Base-by-base conservation (phyloP, 2,329 filamentous ascomycete species). In the Beauveria brongniartii region DNA sequence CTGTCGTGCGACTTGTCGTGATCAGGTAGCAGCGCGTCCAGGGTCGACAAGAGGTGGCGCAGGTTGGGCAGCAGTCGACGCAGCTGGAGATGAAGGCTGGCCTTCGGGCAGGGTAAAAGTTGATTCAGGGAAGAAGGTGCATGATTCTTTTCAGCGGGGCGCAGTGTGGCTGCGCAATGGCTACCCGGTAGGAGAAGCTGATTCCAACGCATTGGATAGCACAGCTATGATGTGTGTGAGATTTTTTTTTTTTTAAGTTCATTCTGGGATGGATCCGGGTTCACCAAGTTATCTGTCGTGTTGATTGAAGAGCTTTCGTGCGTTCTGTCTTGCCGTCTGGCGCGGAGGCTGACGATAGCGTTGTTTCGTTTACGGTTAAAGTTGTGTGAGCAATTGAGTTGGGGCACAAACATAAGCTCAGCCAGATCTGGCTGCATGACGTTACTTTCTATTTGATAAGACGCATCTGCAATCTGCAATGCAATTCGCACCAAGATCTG, bases 91-190 rank as follows among this genome's bases (percentile, higher is more conserved):
- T 47, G 43, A 14, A 6, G 9, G 12, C n/a, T n/a, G 28, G 28
- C 14, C n/a, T n/a, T n/a, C n/a, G n/a, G 43, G 41, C 30, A 41
- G 54, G 41, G 47, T 56, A 43, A 47, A 56, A 30, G 54, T 56
- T 46, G 55, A 58, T 58, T 51, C 55, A 51, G 37, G 55, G 48
- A 53, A 50, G 30, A 52, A 26, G 30, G n/a, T 18, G 40, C 40
- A 59, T 59, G 48, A 41, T 59, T 51, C 40, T 59, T 59, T 59
- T 59, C 34, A 59, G 57, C 47, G 55, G 55, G 55, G 46, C 55
- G 44, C 41, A 18, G 9, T 22, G 28, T 20, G 28, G 55, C 34
- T 37, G 34, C 34, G 34, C 34, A 6, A 14, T 12, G 28, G 44
- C 55, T 57, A 57, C 55, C 55, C 55, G 47, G 30, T 34, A 57